Evolutionary conservation across 1,284 basidiomycete species (phyloP).

Genomic region (Cerioporus squamosus): DNA sequence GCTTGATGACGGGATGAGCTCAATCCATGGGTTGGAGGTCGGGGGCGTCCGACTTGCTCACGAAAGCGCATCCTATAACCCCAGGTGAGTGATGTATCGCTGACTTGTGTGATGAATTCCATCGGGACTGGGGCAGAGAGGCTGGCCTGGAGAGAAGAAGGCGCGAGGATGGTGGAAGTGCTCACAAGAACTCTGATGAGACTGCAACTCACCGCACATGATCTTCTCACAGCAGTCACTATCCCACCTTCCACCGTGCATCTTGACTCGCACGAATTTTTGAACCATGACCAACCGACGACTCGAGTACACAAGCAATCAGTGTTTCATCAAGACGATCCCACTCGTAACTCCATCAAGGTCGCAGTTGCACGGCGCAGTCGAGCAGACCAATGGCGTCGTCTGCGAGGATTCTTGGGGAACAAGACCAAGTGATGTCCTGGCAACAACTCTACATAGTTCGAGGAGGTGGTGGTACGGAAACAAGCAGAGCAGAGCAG

Average conservation of each 20-base stretch:
- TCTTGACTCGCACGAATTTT: neutral
- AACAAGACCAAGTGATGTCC: no score
- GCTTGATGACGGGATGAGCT: constrained; percentile 12
- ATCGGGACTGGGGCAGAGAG: neutral
- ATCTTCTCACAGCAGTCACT: neutral
- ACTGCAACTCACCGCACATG: neutral
- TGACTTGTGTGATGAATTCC: neutral
- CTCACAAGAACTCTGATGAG: neutral
- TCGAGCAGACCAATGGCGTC: no score
- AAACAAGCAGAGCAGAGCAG: no score
- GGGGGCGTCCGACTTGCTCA: no score
- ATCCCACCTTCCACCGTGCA: neutral
- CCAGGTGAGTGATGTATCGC: no score
- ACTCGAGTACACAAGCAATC: neutral
- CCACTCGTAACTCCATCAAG: neutral
- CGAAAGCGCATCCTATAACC: no score
- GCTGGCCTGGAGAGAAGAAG: no score
- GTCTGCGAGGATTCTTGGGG: no score
- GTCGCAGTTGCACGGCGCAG: neutral
- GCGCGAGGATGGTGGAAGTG: neutral
- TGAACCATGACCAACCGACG: neutral
- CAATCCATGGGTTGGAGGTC: no score
- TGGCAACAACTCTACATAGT: no score
- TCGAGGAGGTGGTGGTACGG: no score
- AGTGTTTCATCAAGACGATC: constrained; percentile 2